These are phyloP conservation scores for Seiridium cupressi DNA, from an alignment of 2,329 filamentous ascomycete genomes.

Conservation along the genomic window DNA sequence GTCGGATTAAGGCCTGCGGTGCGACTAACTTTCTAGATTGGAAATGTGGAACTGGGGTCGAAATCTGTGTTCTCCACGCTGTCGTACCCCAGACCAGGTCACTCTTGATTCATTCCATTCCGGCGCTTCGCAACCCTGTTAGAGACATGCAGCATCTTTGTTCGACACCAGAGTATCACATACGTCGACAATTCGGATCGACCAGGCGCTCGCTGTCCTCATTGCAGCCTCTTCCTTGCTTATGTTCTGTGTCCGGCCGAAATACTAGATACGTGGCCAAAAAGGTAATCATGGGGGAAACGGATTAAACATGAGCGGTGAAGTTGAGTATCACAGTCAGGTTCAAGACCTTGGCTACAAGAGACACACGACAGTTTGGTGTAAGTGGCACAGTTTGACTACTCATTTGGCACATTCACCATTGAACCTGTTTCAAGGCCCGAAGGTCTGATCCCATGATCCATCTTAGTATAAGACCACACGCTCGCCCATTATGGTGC, in stretches of 20 bases:
- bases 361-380: no score
- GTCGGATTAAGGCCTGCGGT: not conserved
- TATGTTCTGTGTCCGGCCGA: not conserved
- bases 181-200: not conserved
- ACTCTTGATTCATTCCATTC: not conserved
- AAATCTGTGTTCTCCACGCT: not conserved
- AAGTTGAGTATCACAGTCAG: no score
- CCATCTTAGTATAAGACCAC: no score
- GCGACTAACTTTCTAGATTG: not conserved
- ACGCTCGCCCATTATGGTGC: no score
- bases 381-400: no score
- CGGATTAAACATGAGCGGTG: no score
- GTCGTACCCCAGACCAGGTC: not conserved
- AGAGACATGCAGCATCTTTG: not conserved
- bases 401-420: no score
- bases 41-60: not conserved
- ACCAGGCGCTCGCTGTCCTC: not conserved
- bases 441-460: no score
- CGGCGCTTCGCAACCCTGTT: not conserved
- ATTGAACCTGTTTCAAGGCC: no score
- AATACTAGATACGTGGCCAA: no score
- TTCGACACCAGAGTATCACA: not conserved
- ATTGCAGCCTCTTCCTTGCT: not conserved
- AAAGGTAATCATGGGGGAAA: no score
- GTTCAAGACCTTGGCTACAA: no score